Percentiles rank a stretch among this genome's conserved stretches.
phyloP scores from a whole-genome alignment of 2,329 filamentous ascomycete species.

The Aspergillus bombycis region DNA sequence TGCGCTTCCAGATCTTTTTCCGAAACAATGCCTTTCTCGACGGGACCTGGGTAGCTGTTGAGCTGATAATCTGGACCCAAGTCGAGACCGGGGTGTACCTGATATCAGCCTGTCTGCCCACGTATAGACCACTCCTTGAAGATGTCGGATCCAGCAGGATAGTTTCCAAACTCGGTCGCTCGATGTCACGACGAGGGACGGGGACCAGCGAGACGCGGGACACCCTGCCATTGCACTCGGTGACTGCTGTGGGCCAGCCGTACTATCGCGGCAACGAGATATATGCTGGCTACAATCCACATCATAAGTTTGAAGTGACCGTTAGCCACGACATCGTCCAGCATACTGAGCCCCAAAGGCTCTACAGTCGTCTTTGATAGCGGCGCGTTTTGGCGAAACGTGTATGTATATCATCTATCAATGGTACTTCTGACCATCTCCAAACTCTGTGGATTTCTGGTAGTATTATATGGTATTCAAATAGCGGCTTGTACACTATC shows the following conservation, averaged over 20 bases:
- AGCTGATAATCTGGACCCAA: not conserved
- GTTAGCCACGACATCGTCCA: not conserved
- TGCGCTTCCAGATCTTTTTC: conserved; percentile 5
- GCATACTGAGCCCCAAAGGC: not conserved
- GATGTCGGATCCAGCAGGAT: not conserved
- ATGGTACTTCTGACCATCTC: not conserved
- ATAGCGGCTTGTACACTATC: not conserved
- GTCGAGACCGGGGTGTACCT: conserved; percentile 5
- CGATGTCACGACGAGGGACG: not conserved
- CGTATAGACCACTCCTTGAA: not conserved
- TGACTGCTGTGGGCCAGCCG: not conserved
- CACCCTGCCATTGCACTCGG: not conserved
- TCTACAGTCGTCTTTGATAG: not conserved
- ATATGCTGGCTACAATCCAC: not conserved
- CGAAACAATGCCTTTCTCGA: not conserved
- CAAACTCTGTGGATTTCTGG: not conserved
- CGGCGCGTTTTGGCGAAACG: not conserved
- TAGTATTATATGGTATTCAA: not conserved
- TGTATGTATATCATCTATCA: not conserved
- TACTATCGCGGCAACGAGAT: not conserved
- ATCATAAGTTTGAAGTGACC: not conserved
- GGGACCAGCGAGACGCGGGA: not conserved
- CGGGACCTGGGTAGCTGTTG: conserved; percentile 2
- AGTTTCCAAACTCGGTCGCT: not conserved
- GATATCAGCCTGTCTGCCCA: not conserved